These are phyloP conservation scores for Pichia rugopelliculosa DNA, from an alignment of 805 yeast species.

Conservation along the genomic window DNA sequence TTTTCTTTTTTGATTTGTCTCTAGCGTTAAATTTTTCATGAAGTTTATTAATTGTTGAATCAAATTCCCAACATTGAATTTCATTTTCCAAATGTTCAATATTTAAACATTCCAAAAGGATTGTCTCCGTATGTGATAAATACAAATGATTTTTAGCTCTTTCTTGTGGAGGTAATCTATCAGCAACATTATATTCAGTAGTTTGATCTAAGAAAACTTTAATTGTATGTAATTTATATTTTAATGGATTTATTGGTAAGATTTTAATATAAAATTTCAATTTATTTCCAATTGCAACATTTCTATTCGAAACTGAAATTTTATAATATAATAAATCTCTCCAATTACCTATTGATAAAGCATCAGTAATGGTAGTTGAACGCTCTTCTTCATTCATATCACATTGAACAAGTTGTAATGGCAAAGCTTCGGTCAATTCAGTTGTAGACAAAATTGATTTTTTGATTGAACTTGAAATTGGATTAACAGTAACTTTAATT, in stretches of 20 bases:
- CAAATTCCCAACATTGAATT: slow-evolving; percentile 3
- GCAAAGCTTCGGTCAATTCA: neutral
- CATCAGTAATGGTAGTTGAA: slow-evolving; percentile 3
- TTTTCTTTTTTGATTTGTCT: neutral
- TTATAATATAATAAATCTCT: slow-evolving; percentile 24
- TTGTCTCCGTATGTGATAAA: slow-evolving; percentile 14
- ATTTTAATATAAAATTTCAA: slow-evolving; percentile 16
- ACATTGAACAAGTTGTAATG: slow-evolving; percentile 14
- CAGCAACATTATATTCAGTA: slow-evolving; percentile 12
- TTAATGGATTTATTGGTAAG: slow-evolving; percentile 17
- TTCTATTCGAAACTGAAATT: slow-evolving; percentile 15
- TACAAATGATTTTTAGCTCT: slow-evolving; percentile 1
- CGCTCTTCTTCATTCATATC: neutral
- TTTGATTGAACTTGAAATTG: slow-evolving; percentile 13
- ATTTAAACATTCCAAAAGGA: slow-evolving; percentile 11
- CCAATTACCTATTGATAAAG: slow-evolving; percentile 27
- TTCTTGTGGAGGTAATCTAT: neutral
- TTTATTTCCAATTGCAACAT: slow-evolving; percentile 14
- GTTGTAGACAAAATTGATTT: slow-evolving; percentile 7
- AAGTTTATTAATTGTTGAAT: slow-evolving; percentile 4
- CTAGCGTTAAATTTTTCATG: slow-evolving; percentile 6
- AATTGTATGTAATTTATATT: slow-evolving; percentile 18
- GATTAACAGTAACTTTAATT: slow-evolving; percentile 13
- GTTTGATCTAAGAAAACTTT: slow-evolving; percentile 21
- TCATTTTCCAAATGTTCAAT: slow-evolving; percentile 5